Conservation (phyloP, 1,284 basidiomycete genomes). For the Puccinia novopanici region DNA sequence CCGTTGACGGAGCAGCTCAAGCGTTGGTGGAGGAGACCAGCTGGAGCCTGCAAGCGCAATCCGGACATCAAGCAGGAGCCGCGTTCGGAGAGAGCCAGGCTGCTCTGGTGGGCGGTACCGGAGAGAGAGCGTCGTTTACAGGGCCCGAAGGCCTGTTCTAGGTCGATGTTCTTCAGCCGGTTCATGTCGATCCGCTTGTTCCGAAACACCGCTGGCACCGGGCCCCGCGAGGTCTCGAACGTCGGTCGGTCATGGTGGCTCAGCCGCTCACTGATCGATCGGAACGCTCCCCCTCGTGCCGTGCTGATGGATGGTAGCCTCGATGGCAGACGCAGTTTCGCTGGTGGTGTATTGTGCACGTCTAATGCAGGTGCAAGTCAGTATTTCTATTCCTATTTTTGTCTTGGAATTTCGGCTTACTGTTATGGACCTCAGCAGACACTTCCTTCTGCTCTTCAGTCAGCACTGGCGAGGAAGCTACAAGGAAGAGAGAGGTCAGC, state of each 20-base stretch:
- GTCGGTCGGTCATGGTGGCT: neutral
- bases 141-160: conserved; percentile 16
- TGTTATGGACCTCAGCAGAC: neutral
- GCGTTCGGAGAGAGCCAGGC: neutral
- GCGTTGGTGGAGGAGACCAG: neutral
- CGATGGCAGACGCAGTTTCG: neutral
- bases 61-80: neutral
- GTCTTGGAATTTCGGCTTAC: neutral
- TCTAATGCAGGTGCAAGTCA: neutral
- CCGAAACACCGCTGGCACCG: conserved; percentile 26
- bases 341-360: neutral
- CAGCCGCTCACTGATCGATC: conserved; percentile 18
- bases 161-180: conserved; percentile 9
- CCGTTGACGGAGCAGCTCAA: conserved; percentile 28
- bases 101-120: neutral
- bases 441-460: neutral
- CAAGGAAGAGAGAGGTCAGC: neutral
- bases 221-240: conserved; percentile 10
- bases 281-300: neutral
- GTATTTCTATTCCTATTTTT: neutral
- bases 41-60: neutral
- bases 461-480: conserved; percentile 11
- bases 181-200: conserved; percentile 36
- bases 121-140: conserved; percentile 28
- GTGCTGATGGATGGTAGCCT: neutral